Percentiles rank a stretch among this genome's conserved stretches.
phyloP scores from a whole-genome alignment of 176 grass and related monocot genomes.

The Lolium perenne region DNA sequence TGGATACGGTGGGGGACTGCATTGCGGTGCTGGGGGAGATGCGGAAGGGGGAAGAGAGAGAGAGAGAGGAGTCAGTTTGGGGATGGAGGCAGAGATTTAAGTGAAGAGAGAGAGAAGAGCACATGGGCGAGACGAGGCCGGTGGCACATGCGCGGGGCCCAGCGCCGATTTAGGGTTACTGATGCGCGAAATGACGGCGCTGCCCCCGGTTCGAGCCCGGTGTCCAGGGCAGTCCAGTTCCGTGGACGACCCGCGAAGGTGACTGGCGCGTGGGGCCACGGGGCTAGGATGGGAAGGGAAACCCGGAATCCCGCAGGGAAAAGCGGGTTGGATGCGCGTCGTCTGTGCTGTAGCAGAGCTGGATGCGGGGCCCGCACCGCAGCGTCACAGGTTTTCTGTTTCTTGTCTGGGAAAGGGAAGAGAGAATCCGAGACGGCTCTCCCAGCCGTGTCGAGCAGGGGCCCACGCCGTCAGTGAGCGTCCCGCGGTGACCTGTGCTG shows the following conservation, averaged over 20 bases:
- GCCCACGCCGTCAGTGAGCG: background rate
- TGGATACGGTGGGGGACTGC: slow-evolving; percentile 33
- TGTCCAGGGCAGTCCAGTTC: too few relatives aligned
- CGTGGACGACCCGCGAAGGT: too few relatives aligned
- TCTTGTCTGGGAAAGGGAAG: background rate
- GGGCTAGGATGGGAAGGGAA: background rate
- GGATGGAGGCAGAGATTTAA: slow-evolving; percentile 38
- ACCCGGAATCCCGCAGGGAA: slow-evolving; percentile 17
- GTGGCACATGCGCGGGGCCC: slow-evolving; percentile 58
- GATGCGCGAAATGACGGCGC: slow-evolving; percentile 9
- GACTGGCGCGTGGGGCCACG: background rate
- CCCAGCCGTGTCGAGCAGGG: background rate
- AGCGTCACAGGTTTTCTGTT: slow-evolving; percentile 12
- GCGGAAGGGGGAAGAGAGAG: background rate
- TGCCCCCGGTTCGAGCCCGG: background rate
- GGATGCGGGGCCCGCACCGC: background rate
- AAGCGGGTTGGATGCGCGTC: slow-evolving; percentile 23
- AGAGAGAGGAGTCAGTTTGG: slow-evolving; percentile 23
- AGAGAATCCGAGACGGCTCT: slow-evolving; percentile 49
- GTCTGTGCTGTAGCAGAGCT: slow-evolving; percentile 40
- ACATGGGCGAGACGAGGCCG: slow-evolving; percentile 43
- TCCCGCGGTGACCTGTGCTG: background rate
- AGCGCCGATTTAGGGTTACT: slow-evolving; percentile 35
- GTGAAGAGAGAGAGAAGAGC: slow-evolving; percentile 50
- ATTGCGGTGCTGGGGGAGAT: background rate